Base-by-base conservation (phyloP, 768 basidiomycete species). In the Tylopilus sp. region DNA sequence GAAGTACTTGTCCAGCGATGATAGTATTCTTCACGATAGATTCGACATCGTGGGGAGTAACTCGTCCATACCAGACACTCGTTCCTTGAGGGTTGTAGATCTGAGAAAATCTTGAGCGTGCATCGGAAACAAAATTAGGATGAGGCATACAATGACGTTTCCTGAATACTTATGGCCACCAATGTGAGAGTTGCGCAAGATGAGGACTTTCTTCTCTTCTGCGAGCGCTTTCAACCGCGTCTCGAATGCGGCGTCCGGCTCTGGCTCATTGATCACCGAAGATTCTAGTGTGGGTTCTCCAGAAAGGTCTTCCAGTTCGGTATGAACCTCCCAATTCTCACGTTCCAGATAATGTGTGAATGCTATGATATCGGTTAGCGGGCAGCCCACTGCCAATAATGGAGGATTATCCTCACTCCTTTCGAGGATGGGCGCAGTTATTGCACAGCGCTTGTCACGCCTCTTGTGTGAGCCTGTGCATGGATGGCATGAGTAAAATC, bases 111-210 rank as follows among this genome's bases (percentile, higher is more conserved):
- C 31, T 43, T 50, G 17, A 24, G 29, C 44, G 16, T 1, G 29
- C 24, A 25, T 5, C 5, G 29, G 36, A 30, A 36, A 14, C 13
- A 11, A 48, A 37, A 43, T 40, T n/a, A 24, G 17, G 50, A 21
- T 7, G 48, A 45, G 34, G 82, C 92, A 62, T 67, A 93, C 93
- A 54, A 92, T 85, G 60, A 89, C 86, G 63, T 95, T 94, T 36
- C 94, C 94, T 33, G 92, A 87, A 66, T 87, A 98, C 62, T 87
- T 87, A 75, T 98, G 96, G 3, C 95, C 94, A 21, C 96, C 95
- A 38, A 94, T 77, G 74, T 99, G 96, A 25, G 92, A 95, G 50
- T 85, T 87, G 63, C 80, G 84, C 63, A 98, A 73, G 53, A 99
- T 86, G 42, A 97, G 86, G 5, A 85, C 93, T 44, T 83, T 82